Evolutionary conservation across 164 flowering plant species (phyloP).

Genomic region (Stephania cephalantha): DNA sequence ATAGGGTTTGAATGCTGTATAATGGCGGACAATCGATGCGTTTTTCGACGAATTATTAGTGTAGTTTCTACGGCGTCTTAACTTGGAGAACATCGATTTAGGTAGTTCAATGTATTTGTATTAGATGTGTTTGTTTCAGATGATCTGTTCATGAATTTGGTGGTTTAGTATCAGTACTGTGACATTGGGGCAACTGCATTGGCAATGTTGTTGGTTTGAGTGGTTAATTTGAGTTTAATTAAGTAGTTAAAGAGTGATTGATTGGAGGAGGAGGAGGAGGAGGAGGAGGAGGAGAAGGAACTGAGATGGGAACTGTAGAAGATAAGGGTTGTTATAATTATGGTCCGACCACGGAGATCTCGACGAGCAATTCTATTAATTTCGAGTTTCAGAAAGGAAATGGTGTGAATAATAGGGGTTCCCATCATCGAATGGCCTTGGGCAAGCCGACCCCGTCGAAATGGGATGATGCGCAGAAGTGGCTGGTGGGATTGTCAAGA

Average conservation of each 20-base stretch:
- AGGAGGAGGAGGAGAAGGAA: not conserved
- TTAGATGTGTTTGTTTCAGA: not conserved
- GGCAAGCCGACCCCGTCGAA: constrained; percentile 91
- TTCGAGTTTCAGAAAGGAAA: constrained; percentile 75
- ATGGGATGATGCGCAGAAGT: constrained; percentile 99
- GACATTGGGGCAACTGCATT: not conserved
- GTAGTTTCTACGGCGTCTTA: not conserved
- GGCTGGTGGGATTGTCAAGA: constrained; percentile 78
- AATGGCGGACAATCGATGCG: not conserved
- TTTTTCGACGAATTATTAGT: not conserved
- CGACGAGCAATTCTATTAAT: constrained; percentile 26
- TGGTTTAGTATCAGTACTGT: not conserved
- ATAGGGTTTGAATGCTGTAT: not conserved
- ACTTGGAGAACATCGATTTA: not conserved
- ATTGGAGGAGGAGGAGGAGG: no score
- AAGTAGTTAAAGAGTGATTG: not conserved
- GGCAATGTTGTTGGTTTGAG: not conserved
- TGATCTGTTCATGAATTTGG: not conserved
- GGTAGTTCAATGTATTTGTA: not conserved
- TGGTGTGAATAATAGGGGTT: constrained; percentile 31
- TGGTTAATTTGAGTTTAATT: not conserved
- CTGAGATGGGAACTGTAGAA: constrained; percentile 54
- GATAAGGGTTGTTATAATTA: constrained; percentile 50
- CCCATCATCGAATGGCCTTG: constrained; percentile 49
- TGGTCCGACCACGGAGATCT: constrained; percentile 35